Base-by-base conservation (phyloP, 176 grass and related monocot species). In the Phoenix roebelenii region DNA sequence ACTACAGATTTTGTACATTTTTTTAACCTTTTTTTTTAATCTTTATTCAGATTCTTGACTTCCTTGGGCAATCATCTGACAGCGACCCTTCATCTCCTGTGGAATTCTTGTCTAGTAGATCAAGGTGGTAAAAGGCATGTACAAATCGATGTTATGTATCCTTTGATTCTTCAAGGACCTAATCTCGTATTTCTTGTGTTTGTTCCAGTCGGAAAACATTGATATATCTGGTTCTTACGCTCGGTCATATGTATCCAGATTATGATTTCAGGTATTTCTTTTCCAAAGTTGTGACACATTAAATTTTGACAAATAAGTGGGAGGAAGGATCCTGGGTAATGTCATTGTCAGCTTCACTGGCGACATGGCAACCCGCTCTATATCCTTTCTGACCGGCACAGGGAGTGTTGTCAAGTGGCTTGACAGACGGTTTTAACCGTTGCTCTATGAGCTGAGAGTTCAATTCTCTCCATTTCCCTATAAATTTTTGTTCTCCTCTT, bases 391-490 rank as follows among this genome's bases (percentile, higher is more conserved):
- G 23, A 74, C 76, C 81, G 76, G 59, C 57, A 25, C 83, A 74
- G 93, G 87, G 87, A 86, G 81, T 98, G 93, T 88, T 98, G 93
- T 98, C 87, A 98, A 80, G 68, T 92, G 92, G 92, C 82, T 82
- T 90, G 87, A 91, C 92, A 90, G 57, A 83, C 80, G 90, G 90
- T 84, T 89, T 26, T 86, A 81, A 39, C 83, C 86, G 78, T 91
- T 78, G 86, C 87, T 97, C 92, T 68, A 74, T 77, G 88, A 90
- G 87, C 93, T 91, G 93, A 92, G 93, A 92, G 87, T 98, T 98
- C 93, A 98, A 98, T 79, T 98, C 93, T 98, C 87, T 98, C 93
- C 93, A 98, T 98, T 85, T 92, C 87, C 93, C 93, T 83, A 69
- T 52, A 55, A 28, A 20, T 50, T 20, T 35, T 51, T 74, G 60